Percentiles rank a stretch among this genome's conserved stretches.
These are phyloP conservation scores for Artomyces pyxidatus DNA, from an alignment of 768 basidiomycete genomes.

Conservation along the genomic window DNA sequence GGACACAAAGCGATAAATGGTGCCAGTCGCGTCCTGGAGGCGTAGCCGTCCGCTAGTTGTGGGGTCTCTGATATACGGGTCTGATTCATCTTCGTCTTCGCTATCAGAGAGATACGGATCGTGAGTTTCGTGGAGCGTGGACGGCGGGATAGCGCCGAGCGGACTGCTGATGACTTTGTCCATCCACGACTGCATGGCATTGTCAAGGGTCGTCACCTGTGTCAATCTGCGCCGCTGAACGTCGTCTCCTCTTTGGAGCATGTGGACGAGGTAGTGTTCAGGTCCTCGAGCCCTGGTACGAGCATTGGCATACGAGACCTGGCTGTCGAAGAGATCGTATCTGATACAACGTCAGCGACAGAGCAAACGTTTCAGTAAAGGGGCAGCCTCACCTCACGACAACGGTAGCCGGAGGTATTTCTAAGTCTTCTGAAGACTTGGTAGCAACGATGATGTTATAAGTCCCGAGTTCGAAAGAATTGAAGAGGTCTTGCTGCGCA, in stretches of 20 bases:
- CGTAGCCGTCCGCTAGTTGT: slow-evolving; percentile 53
- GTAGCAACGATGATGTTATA: slow-evolving; percentile 60
- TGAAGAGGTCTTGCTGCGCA: slow-evolving; percentile 45
- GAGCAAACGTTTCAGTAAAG: background rate
- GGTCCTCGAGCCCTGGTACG: slow-evolving; percentile 39
- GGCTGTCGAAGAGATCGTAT: slow-evolving; percentile 55
- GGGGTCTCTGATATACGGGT: slow-evolving; percentile 47
- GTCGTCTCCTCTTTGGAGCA: slow-evolving; percentile 54
- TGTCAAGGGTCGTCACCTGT: slow-evolving; percentile 30
- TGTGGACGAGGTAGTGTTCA: slow-evolving; percentile 49
- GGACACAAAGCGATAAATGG: slow-evolving; percentile 45
- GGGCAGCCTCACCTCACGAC: slow-evolving; percentile 47
- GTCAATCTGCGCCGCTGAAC: slow-evolving; percentile 46
- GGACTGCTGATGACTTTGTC: slow-evolving; percentile 31
- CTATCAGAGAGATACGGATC: slow-evolving; percentile 41
- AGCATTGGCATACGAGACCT: slow-evolving; percentile 49
- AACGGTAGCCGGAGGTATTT: slow-evolving; percentile 45
- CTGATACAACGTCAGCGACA: slow-evolving; percentile 25
- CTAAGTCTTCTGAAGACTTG: slow-evolving; percentile 51
- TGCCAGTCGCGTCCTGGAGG: slow-evolving; percentile 46
- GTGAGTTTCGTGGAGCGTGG: slow-evolving; percentile 29
- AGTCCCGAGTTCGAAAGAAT: slow-evolving; percentile 43
- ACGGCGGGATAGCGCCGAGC: slow-evolving; percentile 38
- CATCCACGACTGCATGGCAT: slow-evolving; percentile 42
- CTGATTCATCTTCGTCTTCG: slow-evolving; percentile 37